phyloP scores from a whole-genome alignment of 1,284 basidiomycete genomes.

The Polyporus tsugae region DNA sequence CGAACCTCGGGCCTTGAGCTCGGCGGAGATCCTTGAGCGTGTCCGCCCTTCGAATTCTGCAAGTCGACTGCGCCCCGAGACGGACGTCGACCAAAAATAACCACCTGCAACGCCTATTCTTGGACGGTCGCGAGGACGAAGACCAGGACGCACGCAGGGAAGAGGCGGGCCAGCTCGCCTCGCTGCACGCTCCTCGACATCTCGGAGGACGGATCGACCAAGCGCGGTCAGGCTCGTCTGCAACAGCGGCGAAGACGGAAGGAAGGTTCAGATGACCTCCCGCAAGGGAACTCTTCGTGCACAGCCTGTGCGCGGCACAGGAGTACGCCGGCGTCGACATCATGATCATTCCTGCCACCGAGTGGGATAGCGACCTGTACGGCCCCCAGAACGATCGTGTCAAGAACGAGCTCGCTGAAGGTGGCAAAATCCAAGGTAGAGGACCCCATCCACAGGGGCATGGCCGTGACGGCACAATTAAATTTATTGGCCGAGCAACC shows the following conservation, averaged over 20 bases:
- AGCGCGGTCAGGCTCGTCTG: not conserved
- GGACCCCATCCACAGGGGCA: constrained; percentile 1
- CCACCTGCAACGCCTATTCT: not conserved
- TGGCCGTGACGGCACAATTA: not conserved
- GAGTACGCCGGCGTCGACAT: not conserved
- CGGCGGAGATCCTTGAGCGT: constrained; percentile 5
- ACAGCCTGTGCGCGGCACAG: not conserved
- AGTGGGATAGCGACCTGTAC: not conserved
- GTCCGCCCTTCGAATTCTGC: not conserved
- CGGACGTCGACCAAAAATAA: constrained; percentile 1
- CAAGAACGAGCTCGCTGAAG: too few species aligned
- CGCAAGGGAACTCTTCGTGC: not conserved
- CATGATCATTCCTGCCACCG: constrained; percentile 1
- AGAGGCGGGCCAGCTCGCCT: not conserved
- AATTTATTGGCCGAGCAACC: not conserved
- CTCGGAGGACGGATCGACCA: not conserved
- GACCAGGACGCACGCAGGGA: not conserved
- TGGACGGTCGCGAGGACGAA: not conserved
- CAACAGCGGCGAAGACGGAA: not conserved
- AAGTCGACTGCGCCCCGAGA: not conserved
- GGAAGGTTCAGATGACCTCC: not conserved
- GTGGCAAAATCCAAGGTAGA: too few species aligned
- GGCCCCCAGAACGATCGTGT: not conserved
- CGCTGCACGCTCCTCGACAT: not conserved
- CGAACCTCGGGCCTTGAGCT: not conserved